Evolutionary conservation across 805 yeast species (phyloP).

Genomic region (Scheffersomyces coipomensis): DNA sequence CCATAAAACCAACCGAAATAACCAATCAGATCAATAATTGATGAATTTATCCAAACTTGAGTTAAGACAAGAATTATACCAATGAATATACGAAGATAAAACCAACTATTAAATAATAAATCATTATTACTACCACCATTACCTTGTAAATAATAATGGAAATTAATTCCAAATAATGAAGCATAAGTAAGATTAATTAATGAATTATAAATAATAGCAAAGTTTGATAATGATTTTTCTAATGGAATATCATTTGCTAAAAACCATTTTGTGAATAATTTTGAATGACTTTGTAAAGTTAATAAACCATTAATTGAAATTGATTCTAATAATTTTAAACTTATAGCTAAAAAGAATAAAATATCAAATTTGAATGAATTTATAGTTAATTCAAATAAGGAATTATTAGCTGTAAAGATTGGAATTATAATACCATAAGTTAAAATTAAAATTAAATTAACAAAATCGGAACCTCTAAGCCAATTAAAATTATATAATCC

Average conservation of each 20-base stretch:
- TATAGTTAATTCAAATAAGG: conserved; percentile 7
- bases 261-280: conserved; percentile 63
- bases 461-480: conserved; percentile 62
- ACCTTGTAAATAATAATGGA: conserved; percentile 21
- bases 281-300: conserved; percentile 55
- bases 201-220: conserved; percentile 64
- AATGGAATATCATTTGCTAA: conserved; percentile 64
- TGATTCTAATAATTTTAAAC: conserved; percentile 51
- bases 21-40: conserved; percentile 70
- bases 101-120: conserved; percentile 32
- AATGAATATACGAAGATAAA: conserved; percentile 53
- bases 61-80: conserved; percentile 56
- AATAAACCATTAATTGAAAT: conserved; percentile 50
- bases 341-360: conserved; percentile 40
- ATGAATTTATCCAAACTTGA: conserved; percentile 68
- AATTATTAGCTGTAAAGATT: conserved; percentile 24
- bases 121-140: conserved; percentile 10
- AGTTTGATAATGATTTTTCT: conserved; percentile 65
- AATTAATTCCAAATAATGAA: conserved; percentile 45
- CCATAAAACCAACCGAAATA: conserved; percentile 92
- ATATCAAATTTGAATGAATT: conserved; percentile 18
- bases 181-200: conserved; percentile 54
- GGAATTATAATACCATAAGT: conserved; percentile 46
- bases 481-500: conserved; percentile 62
- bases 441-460: conserved; percentile 43